Conservation (phyloP, 768 basidiomycete species). For the Dioszegia crocea region DNA sequence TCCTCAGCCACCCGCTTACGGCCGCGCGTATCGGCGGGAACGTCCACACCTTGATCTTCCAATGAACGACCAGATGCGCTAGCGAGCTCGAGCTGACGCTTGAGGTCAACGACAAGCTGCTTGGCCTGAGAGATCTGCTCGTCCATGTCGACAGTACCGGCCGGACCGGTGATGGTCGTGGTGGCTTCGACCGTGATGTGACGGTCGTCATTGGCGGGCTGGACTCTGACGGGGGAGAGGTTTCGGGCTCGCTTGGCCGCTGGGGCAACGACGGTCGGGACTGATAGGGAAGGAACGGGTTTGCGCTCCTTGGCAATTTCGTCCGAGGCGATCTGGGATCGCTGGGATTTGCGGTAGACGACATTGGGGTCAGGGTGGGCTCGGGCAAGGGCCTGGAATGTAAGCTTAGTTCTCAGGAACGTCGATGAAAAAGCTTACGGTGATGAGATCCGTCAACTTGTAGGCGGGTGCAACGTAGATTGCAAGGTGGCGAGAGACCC, state of each 20-base stretch:
- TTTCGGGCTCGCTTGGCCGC: constrained; percentile 49
- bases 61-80: constrained; percentile 32
- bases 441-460: constrained; percentile 54
- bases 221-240: constrained; percentile 53
- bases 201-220: constrained; percentile 12
- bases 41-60: constrained; percentile 29
- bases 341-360: constrained; percentile 68
- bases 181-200: constrained; percentile 49
- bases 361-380: constrained; percentile 72
- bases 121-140: constrained; percentile 68
- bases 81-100: constrained; percentile 57
- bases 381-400: constrained; percentile 58
- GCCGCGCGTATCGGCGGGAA: constrained; percentile 24
- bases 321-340: constrained; percentile 47
- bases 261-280: constrained; percentile 33
- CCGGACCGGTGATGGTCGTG: constrained; percentile 35
- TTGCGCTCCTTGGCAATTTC: constrained; percentile 49
- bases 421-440: constrained; percentile 29
- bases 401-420: constrained; percentile 6
- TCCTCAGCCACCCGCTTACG: constrained; percentile 59
- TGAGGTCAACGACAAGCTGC: constrained; percentile 68
- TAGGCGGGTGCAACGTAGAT: constrained; percentile 67
- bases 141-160: constrained; percentile 60
- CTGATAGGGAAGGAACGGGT: constrained; percentile 40
- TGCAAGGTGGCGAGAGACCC: constrained; percentile 56